Conservation (phyloP, 2,329 filamentous ascomycete genomes). For the Aspergillus aculeatinus region DNA sequence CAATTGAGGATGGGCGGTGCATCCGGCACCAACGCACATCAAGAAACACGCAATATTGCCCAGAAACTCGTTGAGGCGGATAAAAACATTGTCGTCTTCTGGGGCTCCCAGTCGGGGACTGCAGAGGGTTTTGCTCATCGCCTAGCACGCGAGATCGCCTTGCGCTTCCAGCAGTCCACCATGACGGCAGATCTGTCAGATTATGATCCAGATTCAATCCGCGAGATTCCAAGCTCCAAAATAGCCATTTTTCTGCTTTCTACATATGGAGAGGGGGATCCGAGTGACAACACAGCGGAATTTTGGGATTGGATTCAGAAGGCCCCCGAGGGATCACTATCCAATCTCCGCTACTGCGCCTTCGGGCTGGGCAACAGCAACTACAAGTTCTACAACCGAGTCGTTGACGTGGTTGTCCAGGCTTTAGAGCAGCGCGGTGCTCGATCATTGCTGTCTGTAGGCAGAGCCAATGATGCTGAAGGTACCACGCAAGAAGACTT, state of each 20-base stretch:
- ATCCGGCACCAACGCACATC: slow-evolving; percentile 15
- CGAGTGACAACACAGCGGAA: slow-evolving; percentile 90
- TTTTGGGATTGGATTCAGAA: slow-evolving; percentile 84
- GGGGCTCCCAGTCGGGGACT: slow-evolving; percentile 91
- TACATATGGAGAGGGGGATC: slow-evolving; percentile 93
- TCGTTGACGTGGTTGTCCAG: slow-evolving; percentile 83
- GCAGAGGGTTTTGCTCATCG: slow-evolving; percentile 91
- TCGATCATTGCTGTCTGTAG: slow-evolving; percentile 72
- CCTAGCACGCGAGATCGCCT: slow-evolving; percentile 86
- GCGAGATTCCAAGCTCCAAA: slow-evolving; percentile 77
- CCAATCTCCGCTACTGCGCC: slow-evolving; percentile 70
- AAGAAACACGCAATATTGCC: slow-evolving; percentile 49
- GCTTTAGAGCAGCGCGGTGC: slow-evolving; percentile 74
- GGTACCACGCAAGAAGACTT: slow-evolving; percentile 97
- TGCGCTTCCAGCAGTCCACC: slow-evolving; percentile 85
- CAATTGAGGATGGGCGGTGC: slow-evolving; percentile 39
- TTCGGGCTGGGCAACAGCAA: slow-evolving; percentile 96
- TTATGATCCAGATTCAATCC: slow-evolving; percentile 85
- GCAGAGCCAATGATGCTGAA: slow-evolving; percentile 88
- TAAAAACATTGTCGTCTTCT: slow-evolving; percentile 83
- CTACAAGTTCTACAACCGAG: slow-evolving; percentile 95
- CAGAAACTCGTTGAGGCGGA: slow-evolving; percentile 43
- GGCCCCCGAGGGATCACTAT: slow-evolving; percentile 70
- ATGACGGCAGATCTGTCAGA: slow-evolving; percentile 94
- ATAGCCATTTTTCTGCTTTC: slow-evolving; percentile 86